Evolutionary conservation across 768 basidiomycete species (phyloP).

Genomic region (Brasilioporus rufonigricans): DNA sequence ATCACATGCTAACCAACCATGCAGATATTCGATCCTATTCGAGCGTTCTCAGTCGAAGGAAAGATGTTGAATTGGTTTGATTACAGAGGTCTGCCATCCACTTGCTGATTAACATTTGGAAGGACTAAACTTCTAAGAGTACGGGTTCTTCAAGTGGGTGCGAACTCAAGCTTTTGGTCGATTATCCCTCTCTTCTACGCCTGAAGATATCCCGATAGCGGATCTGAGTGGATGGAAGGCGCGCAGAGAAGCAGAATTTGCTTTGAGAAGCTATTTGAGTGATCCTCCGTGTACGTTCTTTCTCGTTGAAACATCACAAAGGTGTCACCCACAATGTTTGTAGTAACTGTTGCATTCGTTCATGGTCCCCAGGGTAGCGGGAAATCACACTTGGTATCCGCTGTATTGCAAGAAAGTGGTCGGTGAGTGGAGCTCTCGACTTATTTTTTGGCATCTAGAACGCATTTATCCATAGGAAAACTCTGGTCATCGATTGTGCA

Average conservation of each 20-base stretch:
- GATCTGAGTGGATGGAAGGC: conserved; percentile 75
- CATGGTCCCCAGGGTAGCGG: conserved; percentile 86
- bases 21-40: conserved; percentile 91
- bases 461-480: conserved; percentile 44
- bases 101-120: not conserved
- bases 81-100: conserved; percentile 50
- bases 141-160: conserved; percentile 74
- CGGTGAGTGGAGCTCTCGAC: conserved; percentile 37
- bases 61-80: conserved; percentile 87
- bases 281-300: conserved; percentile 66
- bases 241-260: conserved; percentile 69
- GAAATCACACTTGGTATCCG: conserved; percentile 59
- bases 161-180: conserved; percentile 57
- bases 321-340: conserved; percentile 6
- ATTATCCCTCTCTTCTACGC: conserved; percentile 31
- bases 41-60: conserved; percentile 77
- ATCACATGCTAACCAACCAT: not conserved
- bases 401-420: conserved; percentile 49
- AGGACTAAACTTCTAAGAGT: conserved; percentile 44
- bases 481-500: conserved; percentile 81
- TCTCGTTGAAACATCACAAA: not conserved
- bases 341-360: conserved; percentile 74
- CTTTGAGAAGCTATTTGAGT: conserved; percentile 66
- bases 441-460: not conserved
- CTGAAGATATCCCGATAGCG: conserved; percentile 13